Conservation (phyloP, 1,139 yeast genomes). For the Suhomyces yuchorum region DNA sequence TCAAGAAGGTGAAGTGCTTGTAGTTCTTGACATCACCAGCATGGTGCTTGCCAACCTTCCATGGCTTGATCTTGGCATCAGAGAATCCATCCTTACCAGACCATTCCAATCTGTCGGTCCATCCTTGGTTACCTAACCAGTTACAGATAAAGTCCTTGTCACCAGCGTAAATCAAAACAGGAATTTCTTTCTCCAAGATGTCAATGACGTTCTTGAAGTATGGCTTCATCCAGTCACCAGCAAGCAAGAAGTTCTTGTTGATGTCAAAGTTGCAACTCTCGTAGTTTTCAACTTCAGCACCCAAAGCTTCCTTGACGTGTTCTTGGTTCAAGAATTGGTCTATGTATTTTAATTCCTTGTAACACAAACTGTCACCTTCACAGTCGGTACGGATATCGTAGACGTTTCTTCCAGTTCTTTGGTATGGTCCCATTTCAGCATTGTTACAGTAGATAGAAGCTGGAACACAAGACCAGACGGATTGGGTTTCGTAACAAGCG, state of each 20-base stretch:
- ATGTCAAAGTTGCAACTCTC: constrained; percentile 85
- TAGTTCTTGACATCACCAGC: constrained; percentile 53
- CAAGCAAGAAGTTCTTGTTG: constrained; percentile 78
- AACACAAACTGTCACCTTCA: constrained; percentile 71
- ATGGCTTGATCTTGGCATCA: constrained; percentile 39
- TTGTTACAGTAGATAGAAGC: constrained; percentile 91
- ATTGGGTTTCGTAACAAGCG: constrained; percentile 75
- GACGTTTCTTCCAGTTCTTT: constrained; percentile 86
- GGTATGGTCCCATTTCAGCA: constrained; percentile 85
- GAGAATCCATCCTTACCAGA: constrained; percentile 56
- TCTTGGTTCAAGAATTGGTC: constrained; percentile 69
- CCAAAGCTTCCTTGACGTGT: constrained; percentile 75
- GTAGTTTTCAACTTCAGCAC: constrained; percentile 86
- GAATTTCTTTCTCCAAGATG: constrained; percentile 58
- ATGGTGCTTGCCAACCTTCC: constrained; percentile 40
- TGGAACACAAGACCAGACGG: constrained; percentile 91
- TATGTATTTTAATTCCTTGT: constrained; percentile 67
- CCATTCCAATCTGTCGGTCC: constrained; percentile 75
- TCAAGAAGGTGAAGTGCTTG: constrained; percentile 49
- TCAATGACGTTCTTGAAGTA: constrained; percentile 67
- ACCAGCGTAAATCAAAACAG: constrained; percentile 80
- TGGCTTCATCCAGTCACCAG: constrained; percentile 93
- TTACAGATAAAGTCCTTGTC: constrained; percentile 85
- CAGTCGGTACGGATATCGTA: constrained; percentile 91
- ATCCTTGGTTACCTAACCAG: constrained; percentile 86